Percentiles rank a stretch among this genome's conserved stretches.
Evolutionary conservation across 2,329 filamentous ascomycete genomes (phyloP).

Genomic region (Monosporascus sp.): DNA sequence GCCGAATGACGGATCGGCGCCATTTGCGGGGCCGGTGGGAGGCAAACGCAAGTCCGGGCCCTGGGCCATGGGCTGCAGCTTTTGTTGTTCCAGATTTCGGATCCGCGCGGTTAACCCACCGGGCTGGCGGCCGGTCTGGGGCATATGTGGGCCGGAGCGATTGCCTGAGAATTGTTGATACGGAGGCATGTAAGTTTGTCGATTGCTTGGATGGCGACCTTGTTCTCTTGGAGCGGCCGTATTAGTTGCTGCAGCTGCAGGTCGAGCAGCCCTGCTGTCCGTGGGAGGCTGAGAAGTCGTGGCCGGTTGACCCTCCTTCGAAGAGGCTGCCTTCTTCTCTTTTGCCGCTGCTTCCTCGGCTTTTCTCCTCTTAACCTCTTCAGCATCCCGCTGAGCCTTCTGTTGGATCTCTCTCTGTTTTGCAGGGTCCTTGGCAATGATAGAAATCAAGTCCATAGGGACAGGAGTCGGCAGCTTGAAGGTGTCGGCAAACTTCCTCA

Average conservation of each 20-base stretch:
- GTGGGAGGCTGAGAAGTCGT: constrained; percentile 11
- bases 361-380: constrained; percentile 50
- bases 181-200: constrained; percentile 45
- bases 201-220: constrained; percentile 40
- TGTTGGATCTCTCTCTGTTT: constrained; percentile 93
- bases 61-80: constrained; percentile 25
- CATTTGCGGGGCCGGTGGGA: constrained; percentile 66
- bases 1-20: constrained; percentile 46
- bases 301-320: constrained; percentile 41
- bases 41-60: constrained; percentile 61
- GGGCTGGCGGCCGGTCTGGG: constrained; percentile 34
- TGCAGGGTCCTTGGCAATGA: constrained; percentile 91
- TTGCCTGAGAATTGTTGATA: constrained; percentile 43
- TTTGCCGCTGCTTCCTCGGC: constrained; percentile 37
- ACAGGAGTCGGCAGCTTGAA: constrained; percentile 95
- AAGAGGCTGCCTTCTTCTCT: constrained; percentile 46
- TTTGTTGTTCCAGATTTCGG: constrained; percentile 47
- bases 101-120: constrained; percentile 47
- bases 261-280: constrained; percentile 23
- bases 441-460: constrained; percentile 84
- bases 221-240: constrained; percentile 12
- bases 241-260: constrained; percentile 25
- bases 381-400: constrained; percentile 73
- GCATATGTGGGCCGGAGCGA: constrained; percentile 38
- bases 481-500: constrained; percentile 89